These are phyloP conservation scores for Penicillium griseofulvum DNA, from an alignment of 2,329 filamentous ascomycete species.

Conservation along the genomic window DNA sequence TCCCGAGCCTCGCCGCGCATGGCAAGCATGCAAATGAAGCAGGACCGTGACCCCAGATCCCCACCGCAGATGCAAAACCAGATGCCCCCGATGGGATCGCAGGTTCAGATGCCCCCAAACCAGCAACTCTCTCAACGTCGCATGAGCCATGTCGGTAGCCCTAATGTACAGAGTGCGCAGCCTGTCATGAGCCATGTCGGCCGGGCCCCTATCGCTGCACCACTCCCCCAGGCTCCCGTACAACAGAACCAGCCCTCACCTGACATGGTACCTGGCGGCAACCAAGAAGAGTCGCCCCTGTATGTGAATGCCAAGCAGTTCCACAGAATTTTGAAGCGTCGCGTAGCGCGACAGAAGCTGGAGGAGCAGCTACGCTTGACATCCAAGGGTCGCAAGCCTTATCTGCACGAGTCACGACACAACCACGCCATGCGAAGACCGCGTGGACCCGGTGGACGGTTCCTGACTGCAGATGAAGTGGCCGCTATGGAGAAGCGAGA, in stretches of 20 bases:
- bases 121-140: slow-evolving; percentile 63
- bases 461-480: slow-evolving; percentile 94
- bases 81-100: slow-evolving; percentile 50
- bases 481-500: slow-evolving; percentile 76
- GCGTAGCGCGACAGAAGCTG: slow-evolving; percentile 87
- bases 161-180: slow-evolving; percentile 69
- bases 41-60: slow-evolving; percentile 73
- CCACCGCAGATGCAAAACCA: slow-evolving; percentile 66
- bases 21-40: slow-evolving; percentile 65
- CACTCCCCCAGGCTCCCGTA: slow-evolving; percentile 56
- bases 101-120: slow-evolving; percentile 53
- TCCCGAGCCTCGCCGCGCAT: slow-evolving; percentile 71
- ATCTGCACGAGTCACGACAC: slow-evolving; percentile 93
- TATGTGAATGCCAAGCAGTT: slow-evolving; percentile 99
- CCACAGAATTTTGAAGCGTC: slow-evolving; percentile 90
- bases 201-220: slow-evolving; percentile 51
- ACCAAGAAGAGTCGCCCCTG: slow-evolving; percentile 78
- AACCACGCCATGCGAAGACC: slow-evolving; percentile 98
- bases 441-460: slow-evolving; percentile 87
- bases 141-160: slow-evolving; percentile 74
- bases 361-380: slow-evolving; percentile 91
- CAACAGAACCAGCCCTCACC: slow-evolving; percentile 73
- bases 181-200: slow-evolving; percentile 70
- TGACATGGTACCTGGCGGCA: slow-evolving; percentile 69
- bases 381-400: slow-evolving; percentile 93